Evolutionary conservation across 345 rosid species (phyloP).

Genomic region (Acer yangbiense): DNA sequence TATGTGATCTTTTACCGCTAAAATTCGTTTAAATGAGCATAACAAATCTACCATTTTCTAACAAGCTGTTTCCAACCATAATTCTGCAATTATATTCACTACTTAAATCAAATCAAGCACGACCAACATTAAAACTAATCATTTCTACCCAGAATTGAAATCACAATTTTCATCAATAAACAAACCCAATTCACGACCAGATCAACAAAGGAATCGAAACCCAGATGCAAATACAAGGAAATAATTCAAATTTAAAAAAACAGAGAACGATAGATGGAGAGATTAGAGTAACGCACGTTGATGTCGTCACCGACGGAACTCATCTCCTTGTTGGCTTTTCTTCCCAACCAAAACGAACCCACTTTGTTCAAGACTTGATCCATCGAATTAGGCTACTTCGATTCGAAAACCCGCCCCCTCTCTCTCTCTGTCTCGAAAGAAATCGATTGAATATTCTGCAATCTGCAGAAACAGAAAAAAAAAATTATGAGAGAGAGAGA

Average conservation of each 20-base stretch:
- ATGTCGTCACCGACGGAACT: slow-evolving; percentile 85
- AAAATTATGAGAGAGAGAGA: too few species aligned
- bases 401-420: neutral
- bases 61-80: neutral
- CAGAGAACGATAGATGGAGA: neutral
- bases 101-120: neutral
- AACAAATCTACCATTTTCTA: neutral
- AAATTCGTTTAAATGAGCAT: neutral
- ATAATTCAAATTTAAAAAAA: neutral
- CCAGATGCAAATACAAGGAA: neutral
- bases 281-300: slow-evolving; percentile 41
- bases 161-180: neutral
- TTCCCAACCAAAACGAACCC: slow-evolving; percentile 82
- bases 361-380: slow-evolving; percentile 91
- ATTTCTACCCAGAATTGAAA: neutral
- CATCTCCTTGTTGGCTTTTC: slow-evolving; percentile 77
- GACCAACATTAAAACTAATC: neutral
- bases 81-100: neutral
- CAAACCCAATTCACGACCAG: neutral
- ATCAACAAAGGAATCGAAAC: slow-evolving; percentile 10
- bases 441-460: neutral
- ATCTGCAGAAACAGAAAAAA: neutral
- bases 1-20: neutral
- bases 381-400: slow-evolving; percentile 36
- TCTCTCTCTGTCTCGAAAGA: neutral